Evolutionary conservation across 2,329 filamentous ascomycete species (phyloP).

Genomic region (Colletotrichum caudatum): DNA sequence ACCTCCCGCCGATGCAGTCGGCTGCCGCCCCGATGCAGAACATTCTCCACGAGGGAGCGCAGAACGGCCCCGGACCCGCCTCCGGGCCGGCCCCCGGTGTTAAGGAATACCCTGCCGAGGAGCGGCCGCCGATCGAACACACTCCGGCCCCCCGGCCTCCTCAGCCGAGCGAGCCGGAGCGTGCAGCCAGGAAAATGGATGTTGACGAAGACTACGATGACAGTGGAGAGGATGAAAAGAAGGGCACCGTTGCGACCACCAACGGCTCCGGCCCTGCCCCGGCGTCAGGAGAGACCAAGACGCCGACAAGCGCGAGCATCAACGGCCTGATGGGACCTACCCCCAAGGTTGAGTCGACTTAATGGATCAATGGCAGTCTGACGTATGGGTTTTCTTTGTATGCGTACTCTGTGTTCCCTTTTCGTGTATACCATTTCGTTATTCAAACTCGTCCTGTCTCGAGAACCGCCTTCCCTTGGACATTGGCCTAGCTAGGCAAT

Average conservation of each 20-base stretch:
- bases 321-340: slow-evolving; percentile 61
- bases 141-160: slow-evolving; percentile 59
- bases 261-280: slow-evolving; percentile 60
- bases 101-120: slow-evolving; percentile 70
- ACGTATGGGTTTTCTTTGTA: slow-evolving; percentile 40
- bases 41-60: slow-evolving; percentile 62
- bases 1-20: slow-evolving; percentile 73
- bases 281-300: slow-evolving; percentile 65
- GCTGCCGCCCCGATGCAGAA: slow-evolving; percentile 67
- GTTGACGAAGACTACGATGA: slow-evolving; percentile 98
- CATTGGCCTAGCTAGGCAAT: slow-evolving; percentile 32
- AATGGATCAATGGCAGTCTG: slow-evolving; percentile 35
- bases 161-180: slow-evolving; percentile 77
- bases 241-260: slow-evolving; percentile 55
- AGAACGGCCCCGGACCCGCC: slow-evolving; percentile 49
- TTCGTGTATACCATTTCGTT: slow-evolving; percentile 44
- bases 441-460: slow-evolving; percentile 21
- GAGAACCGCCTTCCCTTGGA: slow-evolving; percentile 17
- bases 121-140: slow-evolving; percentile 65
- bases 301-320: slow-evolving; percentile 60
- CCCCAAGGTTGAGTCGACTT: slow-evolving; percentile 60
- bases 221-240: slow-evolving; percentile 87
- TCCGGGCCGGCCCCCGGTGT: slow-evolving; percentile 54
- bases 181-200: slow-evolving; percentile 92
- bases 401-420: slow-evolving; percentile 29